phyloP scores from a whole-genome alignment of 2,329 filamentous ascomycete genomes.

The Aureobasidium sp. region DNA sequence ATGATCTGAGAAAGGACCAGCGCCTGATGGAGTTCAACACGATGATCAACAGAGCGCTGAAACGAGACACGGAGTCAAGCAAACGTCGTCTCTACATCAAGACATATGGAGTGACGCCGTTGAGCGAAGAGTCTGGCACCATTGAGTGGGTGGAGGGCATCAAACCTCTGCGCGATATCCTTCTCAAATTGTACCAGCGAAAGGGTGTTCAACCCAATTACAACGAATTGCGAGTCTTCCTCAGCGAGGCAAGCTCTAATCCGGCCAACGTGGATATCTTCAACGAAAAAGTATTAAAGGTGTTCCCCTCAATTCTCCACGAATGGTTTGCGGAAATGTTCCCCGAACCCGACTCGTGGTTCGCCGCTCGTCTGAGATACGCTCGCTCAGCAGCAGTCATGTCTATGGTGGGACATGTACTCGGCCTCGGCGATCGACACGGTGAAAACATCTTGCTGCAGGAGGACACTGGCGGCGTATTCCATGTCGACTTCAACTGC shows the following conservation, averaged over 20 bases:
- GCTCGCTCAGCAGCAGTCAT: slow-evolving; percentile 93
- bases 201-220: slow-evolving; percentile 63
- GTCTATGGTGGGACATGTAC: slow-evolving; percentile 97
- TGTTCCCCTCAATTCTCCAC: slow-evolving; percentile 76
- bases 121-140: slow-evolving; percentile 95
- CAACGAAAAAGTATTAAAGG: slow-evolving; percentile 52
- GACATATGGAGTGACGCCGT: slow-evolving; percentile 90
- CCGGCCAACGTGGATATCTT: slow-evolving; percentile 61
- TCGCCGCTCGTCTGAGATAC: slow-evolving; percentile 77
- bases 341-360: slow-evolving; percentile 86
- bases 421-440: slow-evolving; percentile 88
- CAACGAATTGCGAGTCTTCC: slow-evolving; percentile 48
- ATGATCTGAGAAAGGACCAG: slow-evolving; percentile 94
- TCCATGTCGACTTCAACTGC: slow-evolving; percentile 99
- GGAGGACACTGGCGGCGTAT: slow-evolving; percentile 83
- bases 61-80: slow-evolving; percentile 83
- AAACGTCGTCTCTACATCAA: slow-evolving; percentile 88
- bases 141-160: slow-evolving; percentile 98
- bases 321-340: slow-evolving; percentile 96
- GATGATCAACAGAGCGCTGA: slow-evolving; percentile 92
- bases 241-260: slow-evolving; percentile 57
- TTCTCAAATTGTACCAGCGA: slow-evolving; percentile 68
- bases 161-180: slow-evolving; percentile 85
- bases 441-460: slow-evolving; percentile 95
- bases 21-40: slow-evolving; percentile 98